Base-by-base conservation (phyloP, 1,139 yeast genomes). In the Pichia terricola region DNA sequence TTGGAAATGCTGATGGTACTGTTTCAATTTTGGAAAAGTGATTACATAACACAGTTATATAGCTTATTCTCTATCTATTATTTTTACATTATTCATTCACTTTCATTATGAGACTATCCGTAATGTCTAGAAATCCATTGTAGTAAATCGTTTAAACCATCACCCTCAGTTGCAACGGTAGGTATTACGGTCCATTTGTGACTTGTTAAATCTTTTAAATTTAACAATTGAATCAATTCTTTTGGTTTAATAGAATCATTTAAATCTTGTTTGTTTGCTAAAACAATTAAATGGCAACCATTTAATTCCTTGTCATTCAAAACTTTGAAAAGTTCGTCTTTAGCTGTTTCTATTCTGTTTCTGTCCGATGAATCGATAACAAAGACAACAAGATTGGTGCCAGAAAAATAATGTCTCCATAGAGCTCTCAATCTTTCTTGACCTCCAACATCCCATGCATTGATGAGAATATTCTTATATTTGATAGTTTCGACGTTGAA, bases 361-460 rank as follows among this genome's bases (percentile, higher is more conserved):
- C 66, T 64, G 64, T 87, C 95, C 11, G 83, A 75, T 5, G 89
- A 77, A 63, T 89, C 97, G 46, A 89, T 84, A 43, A 89, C 96
- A 62, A 85, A 89, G 46, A 89, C 86, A 50, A 89, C 72, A n/a
- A 95, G 96, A 58, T 87, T 85, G 3, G 96, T 86, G 31, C 95
- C 95, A 10, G 95, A 85, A 65, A 83, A 87, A 65, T 88, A 89
- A 61, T 88, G 96, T 63, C 96, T 78, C 96, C 97, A 88, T 44
- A 88, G 70, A 0, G 95, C 95, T 58, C 95, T 74, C 53, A 86
- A 77, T 62, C 94, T 72, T 57, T 86, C 94, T 66, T 87, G 96
- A 62, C 95, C 96, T 66, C 96, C 96, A 47, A 94, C 94, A 64
- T 88, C 96, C 96, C 96, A 89, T 54, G 91, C 94, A 50, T 91